A percentile compares a stretch with the other conserved stretches of the same genome.
These are phyloP conservation scores for Russula brevipes DNA, from an alignment of 768 basidiomycete species.

Conservation along the genomic window DNA sequence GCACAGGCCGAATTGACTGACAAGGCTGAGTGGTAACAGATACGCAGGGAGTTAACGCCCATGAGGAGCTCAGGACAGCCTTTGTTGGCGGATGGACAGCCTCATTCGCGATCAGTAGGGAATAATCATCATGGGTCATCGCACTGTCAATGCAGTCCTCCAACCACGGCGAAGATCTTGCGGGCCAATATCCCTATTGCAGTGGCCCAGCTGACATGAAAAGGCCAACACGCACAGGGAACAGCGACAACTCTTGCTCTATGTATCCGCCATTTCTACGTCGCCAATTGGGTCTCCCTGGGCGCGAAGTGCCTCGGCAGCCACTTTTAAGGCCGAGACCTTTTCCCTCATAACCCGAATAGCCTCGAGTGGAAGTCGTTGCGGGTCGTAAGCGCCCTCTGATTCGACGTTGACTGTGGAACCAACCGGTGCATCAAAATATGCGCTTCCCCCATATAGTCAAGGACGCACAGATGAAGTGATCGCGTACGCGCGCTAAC, in stretches of 20 bases:
- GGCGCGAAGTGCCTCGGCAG: slow-evolving; percentile 53
- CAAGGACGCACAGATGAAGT: slow-evolving; percentile 74
- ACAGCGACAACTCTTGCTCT: neutral
- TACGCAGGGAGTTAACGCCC: too few species aligned
- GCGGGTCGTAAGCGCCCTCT: slow-evolving; percentile 81
- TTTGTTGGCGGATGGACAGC: too few species aligned
- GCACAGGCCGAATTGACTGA: too few species aligned
- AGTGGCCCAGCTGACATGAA: neutral
- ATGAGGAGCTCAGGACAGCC: too few species aligned
- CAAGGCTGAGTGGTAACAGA: too few species aligned
- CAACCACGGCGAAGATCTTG: too few species aligned
- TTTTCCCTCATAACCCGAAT: slow-evolving; percentile 80
- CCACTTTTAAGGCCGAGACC: slow-evolving; percentile 52
- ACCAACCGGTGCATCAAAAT: slow-evolving; percentile 11
- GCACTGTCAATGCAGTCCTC: too few species aligned
- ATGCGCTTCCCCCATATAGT: neutral
- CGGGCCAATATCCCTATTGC: too few species aligned
- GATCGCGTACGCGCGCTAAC: slow-evolving; percentile 81
- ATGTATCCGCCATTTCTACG: slow-evolving; percentile 49
- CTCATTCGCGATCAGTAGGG: too few species aligned
- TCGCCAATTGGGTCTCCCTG: slow-evolving; percentile 38
- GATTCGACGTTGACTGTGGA: slow-evolving; percentile 80
- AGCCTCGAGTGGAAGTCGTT: slow-evolving; percentile 75
- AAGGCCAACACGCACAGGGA: neutral
- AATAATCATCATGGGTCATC: too few species aligned